These are phyloP conservation scores for Ganoderma lucidum DNA, from an alignment of 1,284 basidiomycete genomes.

Conservation along the genomic window DNA sequence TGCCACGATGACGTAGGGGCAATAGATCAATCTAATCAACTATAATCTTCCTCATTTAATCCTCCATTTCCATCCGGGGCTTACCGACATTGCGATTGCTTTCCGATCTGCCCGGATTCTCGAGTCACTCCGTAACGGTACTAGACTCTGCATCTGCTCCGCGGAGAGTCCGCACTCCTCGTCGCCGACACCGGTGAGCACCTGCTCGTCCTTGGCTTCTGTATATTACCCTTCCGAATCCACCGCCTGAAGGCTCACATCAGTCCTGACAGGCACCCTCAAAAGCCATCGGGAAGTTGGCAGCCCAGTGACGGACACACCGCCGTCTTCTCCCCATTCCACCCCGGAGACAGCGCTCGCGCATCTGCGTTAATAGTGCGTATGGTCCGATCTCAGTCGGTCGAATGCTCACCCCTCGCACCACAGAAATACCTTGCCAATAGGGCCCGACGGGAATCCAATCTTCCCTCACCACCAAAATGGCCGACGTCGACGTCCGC, in stretches of 20 bases:
- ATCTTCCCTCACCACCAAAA: constrained; percentile 20
- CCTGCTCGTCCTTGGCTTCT: not conserved
- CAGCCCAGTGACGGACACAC: not conserved
- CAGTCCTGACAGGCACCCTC: not conserved
- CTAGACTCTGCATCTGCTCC: not conserved
- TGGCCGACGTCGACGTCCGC: constrained; percentile 52
- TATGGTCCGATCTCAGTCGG: constrained; percentile 9
- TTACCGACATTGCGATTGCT: not conserved
- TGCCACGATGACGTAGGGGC: not conserved
- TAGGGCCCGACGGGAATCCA: constrained; percentile 2
- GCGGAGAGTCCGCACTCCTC: not conserved
- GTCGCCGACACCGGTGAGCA: not conserved
- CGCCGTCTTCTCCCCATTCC: not conserved
- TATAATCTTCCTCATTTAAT: not conserved
- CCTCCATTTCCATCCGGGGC: not conserved
- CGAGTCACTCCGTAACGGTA: not conserved
- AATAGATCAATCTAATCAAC: not conserved
- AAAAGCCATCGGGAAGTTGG: not conserved
- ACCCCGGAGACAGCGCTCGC: not conserved
- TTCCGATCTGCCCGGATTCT: constrained; percentile 3
- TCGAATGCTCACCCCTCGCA: constrained; percentile 6
- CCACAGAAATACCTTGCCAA: constrained; percentile 10
- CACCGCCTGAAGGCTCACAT: not conserved
- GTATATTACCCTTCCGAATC: not conserved
- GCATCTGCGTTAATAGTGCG: not conserved